A percentile compares a stretch with the other conserved stretches of the same genome.
Evolutionary conservation across 2,329 filamentous ascomycete species (phyloP).

Genomic region (Claviceps monticola): DNA sequence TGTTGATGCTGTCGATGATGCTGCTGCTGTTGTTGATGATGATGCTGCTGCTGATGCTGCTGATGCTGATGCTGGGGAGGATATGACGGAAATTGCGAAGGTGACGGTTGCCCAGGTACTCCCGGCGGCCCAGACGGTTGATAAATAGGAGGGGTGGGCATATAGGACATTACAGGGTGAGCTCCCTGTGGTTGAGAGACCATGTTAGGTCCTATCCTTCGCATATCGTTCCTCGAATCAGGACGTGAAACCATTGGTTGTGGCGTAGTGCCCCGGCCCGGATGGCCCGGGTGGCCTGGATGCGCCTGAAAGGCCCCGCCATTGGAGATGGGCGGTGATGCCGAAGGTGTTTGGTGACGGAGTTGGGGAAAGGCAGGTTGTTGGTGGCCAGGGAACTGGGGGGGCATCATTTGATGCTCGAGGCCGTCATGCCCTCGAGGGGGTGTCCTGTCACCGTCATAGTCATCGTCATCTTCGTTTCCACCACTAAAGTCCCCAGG

Average conservation of each 20-base stretch:
- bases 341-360: slow-evolving; percentile 68
- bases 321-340: slow-evolving; percentile 77
- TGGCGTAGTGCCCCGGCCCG: slow-evolving; percentile 55
- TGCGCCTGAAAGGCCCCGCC: slow-evolving; percentile 53
- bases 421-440: slow-evolving; percentile 47
- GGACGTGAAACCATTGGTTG: slow-evolving; percentile 58
- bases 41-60: slow-evolving; percentile 21
- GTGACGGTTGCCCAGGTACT: slow-evolving; percentile 22
- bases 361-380: slow-evolving; percentile 61
- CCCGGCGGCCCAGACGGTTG: slow-evolving; percentile 29
- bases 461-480: slow-evolving; percentile 74
- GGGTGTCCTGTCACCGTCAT: slow-evolving; percentile 56
- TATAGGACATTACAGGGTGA: slow-evolving; percentile 57
- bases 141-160: slow-evolving; percentile 75
- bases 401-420: slow-evolving; percentile 50
- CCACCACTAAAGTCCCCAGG: slow-evolving; percentile 82
- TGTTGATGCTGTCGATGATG: background rate
- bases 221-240: slow-evolving; percentile 65
- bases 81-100: slow-evolving; percentile 26
- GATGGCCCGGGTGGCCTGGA: slow-evolving; percentile 4
- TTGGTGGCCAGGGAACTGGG: slow-evolving; percentile 51
- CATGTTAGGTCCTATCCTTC: slow-evolving; percentile 62
- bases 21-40: background rate
- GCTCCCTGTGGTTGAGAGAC: slow-evolving; percentile 51
- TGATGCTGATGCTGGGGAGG: slow-evolving; percentile 18